Base-by-base conservation (phyloP, 139 green algal genomes). In the Diplosphaera chodatii region DNA sequence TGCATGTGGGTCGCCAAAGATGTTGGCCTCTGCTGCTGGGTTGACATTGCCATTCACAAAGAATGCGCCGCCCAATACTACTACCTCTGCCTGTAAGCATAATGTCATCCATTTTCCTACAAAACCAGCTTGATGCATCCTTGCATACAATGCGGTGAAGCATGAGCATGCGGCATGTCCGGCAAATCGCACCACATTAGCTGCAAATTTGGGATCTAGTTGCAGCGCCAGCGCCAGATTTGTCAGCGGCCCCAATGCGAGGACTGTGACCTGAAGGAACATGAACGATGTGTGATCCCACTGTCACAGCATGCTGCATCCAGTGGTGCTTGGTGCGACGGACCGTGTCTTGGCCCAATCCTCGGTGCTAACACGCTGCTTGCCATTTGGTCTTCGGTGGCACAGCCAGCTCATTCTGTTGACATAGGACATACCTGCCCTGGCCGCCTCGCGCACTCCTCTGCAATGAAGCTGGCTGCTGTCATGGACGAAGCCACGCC, bases 21-120 rank as follows among this genome's bases (percentile, higher is more conserved):
- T 87, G 82, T 95, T 95, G 66, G 89, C 89, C 64, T 95, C 89
- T 0, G 83, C 85, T 20, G 87, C 74, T 0, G 89, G 89, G 71
- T 94, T 95, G 27, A 97, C 92, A 78, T 97, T 97, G 29, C 92
- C 87, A 56, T 84, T 90, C 20, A 80, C 69, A 31, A 82, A 82
- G 66, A 94, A 96, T 0, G 92, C 92, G 1, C 92, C 92, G 22
- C 92, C 92, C 55, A 97, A 68, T 10, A 90, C 67, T 3, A 94
- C 85, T 2, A 95, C 33, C 33, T 84, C 71, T 62, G 48, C 67
- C 84, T 89, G 78, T 63, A 74, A n/a, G n/a, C n/a, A n/a, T n/a
- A n/a, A n/a, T n/a, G n/a, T n/a, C n/a, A n/a, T n/a, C n/a, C n/a
- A n/a, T n/a, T n/a, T n/a, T n/a, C n/a, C n/a, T n/a, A n/a, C n/a